Conservation (phyloP, 2,329 filamentous ascomycete genomes). For the Claviceps africana region DNA sequence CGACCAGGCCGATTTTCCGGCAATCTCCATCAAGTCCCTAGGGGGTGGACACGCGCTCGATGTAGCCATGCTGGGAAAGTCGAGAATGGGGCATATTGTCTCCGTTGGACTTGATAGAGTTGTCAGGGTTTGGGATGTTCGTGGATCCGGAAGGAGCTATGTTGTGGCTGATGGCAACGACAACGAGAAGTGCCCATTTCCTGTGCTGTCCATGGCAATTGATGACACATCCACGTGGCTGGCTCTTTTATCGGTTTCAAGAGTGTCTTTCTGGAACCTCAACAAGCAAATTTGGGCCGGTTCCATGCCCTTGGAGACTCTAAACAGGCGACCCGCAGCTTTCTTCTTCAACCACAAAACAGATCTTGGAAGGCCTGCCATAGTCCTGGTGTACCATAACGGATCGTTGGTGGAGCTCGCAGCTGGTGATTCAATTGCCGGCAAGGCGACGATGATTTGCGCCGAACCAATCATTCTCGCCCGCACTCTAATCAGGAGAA, state of each 20-base stretch:
- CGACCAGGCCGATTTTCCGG: conserved; percentile 29
- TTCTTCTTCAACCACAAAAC: conserved; percentile 46
- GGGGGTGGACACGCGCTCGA: conserved; percentile 53
- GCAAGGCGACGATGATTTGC: conserved; percentile 32
- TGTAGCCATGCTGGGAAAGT: conserved; percentile 49
- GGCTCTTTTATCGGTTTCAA: conserved; percentile 44
- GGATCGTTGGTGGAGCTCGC: conserved; percentile 46
- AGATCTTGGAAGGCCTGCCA: conserved; percentile 23
- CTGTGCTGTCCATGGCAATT: conserved; percentile 48
- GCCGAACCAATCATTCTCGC: conserved; percentile 38
- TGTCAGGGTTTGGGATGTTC: conserved; percentile 52
- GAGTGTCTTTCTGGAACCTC: conserved; percentile 50
- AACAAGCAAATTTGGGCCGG: conserved; percentile 40
- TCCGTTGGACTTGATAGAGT: conserved; percentile 57
- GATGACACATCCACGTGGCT: conserved; percentile 51
- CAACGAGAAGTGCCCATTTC: conserved; percentile 34
- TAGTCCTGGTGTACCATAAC: conserved; percentile 50
- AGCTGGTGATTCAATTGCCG: conserved; percentile 25
- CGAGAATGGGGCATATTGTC: conserved; percentile 48
- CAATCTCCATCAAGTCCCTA: conserved; percentile 47
- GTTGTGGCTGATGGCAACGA: conserved; percentile 27
- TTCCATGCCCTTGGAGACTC: conserved; percentile 34
- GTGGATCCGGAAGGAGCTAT: conserved; percentile 28
- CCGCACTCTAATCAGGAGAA: conserved; percentile 29
- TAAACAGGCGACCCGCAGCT: conserved; percentile 42